Conservation (phyloP, 108 stramenopile genomes). For the Pseudonitzschia multistriata region DNA sequence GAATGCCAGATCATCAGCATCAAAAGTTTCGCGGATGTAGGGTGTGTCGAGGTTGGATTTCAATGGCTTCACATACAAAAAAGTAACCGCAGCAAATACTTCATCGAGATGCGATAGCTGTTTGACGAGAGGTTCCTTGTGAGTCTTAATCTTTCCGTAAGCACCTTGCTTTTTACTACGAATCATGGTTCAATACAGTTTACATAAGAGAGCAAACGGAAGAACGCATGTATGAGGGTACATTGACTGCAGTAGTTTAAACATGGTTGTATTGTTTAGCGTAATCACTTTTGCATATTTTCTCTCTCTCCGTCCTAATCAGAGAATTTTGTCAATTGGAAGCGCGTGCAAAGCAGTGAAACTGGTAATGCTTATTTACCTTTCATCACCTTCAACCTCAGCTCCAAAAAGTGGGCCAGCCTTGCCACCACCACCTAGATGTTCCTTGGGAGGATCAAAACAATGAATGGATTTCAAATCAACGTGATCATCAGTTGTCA, state of each 20-base stretch:
- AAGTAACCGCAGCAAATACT: constrained; percentile 77
- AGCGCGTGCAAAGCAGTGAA: background rate
- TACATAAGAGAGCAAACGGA: background rate
- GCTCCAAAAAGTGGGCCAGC: constrained; percentile 68
- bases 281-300: background rate
- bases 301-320: background rate
- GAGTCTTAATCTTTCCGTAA: constrained; percentile 94
- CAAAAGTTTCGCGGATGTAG: constrained; percentile 55
- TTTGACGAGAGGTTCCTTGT: constrained; percentile 80
- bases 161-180: constrained; percentile 96
- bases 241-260: background rate
- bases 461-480: constrained; percentile 73
- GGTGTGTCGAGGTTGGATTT: constrained; percentile 72
- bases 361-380: constrained; percentile 24
- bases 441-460: constrained; percentile 86
- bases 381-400: constrained; percentile 26
- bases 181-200: background rate
- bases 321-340: background rate
- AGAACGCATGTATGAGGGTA: constrained; percentile 7
- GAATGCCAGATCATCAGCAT: constrained; percentile 75
- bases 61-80: constrained; percentile 76
- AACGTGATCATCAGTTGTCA: constrained; percentile 70
- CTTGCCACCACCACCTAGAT: constrained; percentile 82
- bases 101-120: constrained; percentile 91
- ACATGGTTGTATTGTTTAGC: background rate